phyloP scores from a whole-genome alignment of 352 stramenopile genomes.

The Phytopythium mirpurense region DNA sequence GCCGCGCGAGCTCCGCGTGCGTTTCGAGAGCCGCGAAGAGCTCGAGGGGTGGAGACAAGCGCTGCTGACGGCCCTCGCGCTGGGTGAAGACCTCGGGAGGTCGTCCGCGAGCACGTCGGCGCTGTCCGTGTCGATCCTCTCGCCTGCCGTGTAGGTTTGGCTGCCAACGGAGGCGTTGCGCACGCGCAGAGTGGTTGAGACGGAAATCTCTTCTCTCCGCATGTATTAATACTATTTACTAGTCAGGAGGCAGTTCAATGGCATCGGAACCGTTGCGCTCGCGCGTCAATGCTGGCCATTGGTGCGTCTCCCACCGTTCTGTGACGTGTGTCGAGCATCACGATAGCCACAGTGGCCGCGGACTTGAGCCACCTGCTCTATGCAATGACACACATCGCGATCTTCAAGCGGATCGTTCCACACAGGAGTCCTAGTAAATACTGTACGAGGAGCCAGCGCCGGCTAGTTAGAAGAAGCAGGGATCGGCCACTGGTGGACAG shows the following conservation, averaged over 20 bases:
- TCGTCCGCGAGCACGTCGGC: slow-evolving; percentile 4
- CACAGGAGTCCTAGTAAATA: too few relatives aligned
- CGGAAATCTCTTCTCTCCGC: too few relatives aligned
- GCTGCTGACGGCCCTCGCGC: neutral
- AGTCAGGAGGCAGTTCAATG: too few relatives aligned
- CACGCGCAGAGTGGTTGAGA: too few relatives aligned
- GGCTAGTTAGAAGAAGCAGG: too few relatives aligned
- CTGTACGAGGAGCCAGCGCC: too few relatives aligned
- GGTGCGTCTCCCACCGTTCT: too few relatives aligned
- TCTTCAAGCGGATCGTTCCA: too few relatives aligned
- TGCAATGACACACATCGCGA: too few relatives aligned
- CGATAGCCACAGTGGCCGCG: neutral
- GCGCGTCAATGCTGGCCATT: neutral
- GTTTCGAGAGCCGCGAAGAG: neutral
- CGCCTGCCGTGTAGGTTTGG: neutral
- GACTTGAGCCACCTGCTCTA: neutral
- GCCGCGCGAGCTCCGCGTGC: neutral
- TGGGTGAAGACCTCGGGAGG: neutral
- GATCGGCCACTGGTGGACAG: too few relatives aligned
- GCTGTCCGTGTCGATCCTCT: neutral
- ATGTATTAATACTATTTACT: neutral
- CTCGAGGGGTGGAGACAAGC: slow-evolving; percentile 1
- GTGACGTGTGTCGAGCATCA: neutral
- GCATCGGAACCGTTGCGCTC: neutral
- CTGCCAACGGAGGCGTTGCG: too few relatives aligned